Evolutionary conservation across 2,329 filamentous ascomycete genomes (phyloP).

Genomic region (Epichloe hybrida): DNA sequence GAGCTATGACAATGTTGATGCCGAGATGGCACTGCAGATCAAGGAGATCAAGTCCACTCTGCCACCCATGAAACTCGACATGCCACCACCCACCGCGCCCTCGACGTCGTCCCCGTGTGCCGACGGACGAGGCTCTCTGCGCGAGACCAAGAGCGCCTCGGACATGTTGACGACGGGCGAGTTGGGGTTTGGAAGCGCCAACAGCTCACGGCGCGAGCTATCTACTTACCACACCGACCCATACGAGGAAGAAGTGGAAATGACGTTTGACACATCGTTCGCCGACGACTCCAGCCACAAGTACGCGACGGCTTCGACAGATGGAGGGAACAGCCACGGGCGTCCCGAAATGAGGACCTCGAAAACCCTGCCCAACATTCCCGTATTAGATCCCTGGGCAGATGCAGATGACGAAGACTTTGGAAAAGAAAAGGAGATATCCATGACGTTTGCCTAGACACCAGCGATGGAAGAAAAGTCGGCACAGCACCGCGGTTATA

Average conservation of each 20-base stretch:
- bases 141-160: constrained; percentile 32
- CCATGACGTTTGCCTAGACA: constrained; percentile 63
- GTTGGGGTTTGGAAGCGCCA: background rate
- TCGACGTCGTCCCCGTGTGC: constrained; percentile 11
- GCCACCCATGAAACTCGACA: constrained; percentile 73
- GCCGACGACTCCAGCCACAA: constrained; percentile 20
- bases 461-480: no score
- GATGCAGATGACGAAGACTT: constrained; percentile 56
- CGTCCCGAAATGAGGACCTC: constrained; percentile 22
- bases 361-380: constrained; percentile 36
- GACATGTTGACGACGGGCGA: constrained; percentile 19
- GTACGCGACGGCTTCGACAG: constrained; percentile 12
- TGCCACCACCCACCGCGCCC: constrained; percentile 25
- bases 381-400: constrained; percentile 53
- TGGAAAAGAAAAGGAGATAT: constrained; percentile 60
- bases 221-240: constrained; percentile 15
- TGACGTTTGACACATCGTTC: constrained; percentile 60
- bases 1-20: constrained; percentile 32
- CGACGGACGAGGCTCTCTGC: constrained; percentile 16
- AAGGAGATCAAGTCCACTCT: constrained; percentile 78
- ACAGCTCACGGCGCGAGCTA: constrained; percentile 7
- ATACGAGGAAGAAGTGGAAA: constrained; percentile 42
- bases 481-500: background rate
- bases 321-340: constrained; percentile 16
- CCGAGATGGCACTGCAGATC: constrained; percentile 41